Conservation (phyloP, 345 rosid genomes). For the Rubroshorea leprosula region DNA sequence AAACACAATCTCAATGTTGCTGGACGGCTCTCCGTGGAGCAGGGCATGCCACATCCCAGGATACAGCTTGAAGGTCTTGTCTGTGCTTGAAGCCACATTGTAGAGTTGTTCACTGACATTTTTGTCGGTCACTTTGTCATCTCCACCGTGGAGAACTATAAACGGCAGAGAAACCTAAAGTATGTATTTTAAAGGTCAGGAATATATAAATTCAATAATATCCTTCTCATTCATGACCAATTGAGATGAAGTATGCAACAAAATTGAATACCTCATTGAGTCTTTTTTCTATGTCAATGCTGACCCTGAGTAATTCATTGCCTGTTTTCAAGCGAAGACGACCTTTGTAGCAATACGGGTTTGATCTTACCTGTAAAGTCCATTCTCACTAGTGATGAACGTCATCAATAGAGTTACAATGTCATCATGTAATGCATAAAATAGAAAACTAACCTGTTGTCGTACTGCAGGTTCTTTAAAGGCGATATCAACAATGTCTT, state of each 20-base stretch:
- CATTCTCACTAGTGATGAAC: too few relatives aligned
- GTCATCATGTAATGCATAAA: neutral
- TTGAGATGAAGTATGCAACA: neutral
- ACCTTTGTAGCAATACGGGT: conserved; percentile 76
- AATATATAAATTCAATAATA: too few relatives aligned
- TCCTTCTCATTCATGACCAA: neutral
- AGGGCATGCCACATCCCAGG: conserved; percentile 91
- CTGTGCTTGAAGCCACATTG: conserved; percentile 49
- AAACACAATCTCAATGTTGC: conserved; percentile 51
- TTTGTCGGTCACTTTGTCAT: conserved; percentile 64
- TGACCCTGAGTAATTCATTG: conserved; percentile 41
- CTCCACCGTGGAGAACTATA: conserved; percentile 69
- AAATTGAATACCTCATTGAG: conserved; percentile 41
- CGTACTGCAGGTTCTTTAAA: conserved; percentile 57
- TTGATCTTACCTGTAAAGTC: conserved; percentile 61
- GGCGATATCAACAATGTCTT: conserved; percentile 58
- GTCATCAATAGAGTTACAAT: too few relatives aligned
- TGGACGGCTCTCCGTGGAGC: conserved; percentile 56
- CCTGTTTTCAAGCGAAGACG: conserved; percentile 71
- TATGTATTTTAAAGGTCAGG: too few relatives aligned
- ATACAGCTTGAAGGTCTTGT: conserved; percentile 70
- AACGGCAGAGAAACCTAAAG: conserved; percentile 38
- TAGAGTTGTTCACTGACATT: conserved; percentile 43
- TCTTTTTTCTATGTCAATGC: conserved; percentile 55
- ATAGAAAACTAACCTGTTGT: conserved; percentile 41